These are phyloP conservation scores for Cytidiella melzeri DNA, from an alignment of 768 basidiomycete genomes.

Conservation along the genomic window DNA sequence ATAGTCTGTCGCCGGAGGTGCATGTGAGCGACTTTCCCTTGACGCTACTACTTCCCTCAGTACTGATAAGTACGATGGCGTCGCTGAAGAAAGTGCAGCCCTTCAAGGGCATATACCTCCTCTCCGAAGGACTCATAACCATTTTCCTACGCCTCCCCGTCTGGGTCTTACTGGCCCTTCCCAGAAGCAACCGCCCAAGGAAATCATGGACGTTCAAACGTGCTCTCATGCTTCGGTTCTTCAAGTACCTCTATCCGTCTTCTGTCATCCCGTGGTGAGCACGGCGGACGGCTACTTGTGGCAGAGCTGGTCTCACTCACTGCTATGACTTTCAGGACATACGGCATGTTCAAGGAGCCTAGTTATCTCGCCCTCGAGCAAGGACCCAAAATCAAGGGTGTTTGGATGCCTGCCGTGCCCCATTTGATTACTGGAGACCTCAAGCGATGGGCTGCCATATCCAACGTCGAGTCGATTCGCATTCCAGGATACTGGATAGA, in stretches of 20 bases:
- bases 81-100: background rate
- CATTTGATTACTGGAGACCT: slow-evolving; percentile 20
- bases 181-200: background rate
- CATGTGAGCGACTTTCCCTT: no score
- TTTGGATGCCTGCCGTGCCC: slow-evolving; percentile 12
- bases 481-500: slow-evolving; percentile 22
- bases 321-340: background rate
- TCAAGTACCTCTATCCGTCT: background rate
- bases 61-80: no score
- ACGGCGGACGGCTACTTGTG: no score
- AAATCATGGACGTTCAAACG: slow-evolving; percentile 1
- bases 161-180: slow-evolving; percentile 2
- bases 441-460: slow-evolving; percentile 11
- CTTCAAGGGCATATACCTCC: background rate
- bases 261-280: background rate
- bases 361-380: slow-evolving; percentile 1
- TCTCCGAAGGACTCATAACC: background rate
- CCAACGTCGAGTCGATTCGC: slow-evolving; percentile 10
- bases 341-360: background rate
- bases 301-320: background rate
- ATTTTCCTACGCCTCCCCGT: slow-evolving; percentile 2
- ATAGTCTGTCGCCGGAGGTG: no score
- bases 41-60: no score
- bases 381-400: slow-evolving; percentile 8
- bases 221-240: background rate